These are phyloP conservation scores for Heterobasidion annosum DNA, from an alignment of 1,284 basidiomycete genomes.

Conservation along the genomic window DNA sequence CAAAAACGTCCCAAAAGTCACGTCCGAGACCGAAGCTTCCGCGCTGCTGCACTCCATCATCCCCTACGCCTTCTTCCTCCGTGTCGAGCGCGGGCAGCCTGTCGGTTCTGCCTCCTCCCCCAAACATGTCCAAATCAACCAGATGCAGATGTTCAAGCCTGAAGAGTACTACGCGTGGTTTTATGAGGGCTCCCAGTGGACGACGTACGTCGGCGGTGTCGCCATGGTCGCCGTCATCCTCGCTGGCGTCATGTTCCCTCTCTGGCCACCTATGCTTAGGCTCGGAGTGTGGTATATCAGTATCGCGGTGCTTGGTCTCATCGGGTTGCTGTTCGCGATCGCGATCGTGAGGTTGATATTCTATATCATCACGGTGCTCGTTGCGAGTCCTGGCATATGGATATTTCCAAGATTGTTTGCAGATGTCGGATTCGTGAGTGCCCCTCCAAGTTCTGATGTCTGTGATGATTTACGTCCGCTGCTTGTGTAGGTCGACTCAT, in stretches of 20 bases:
- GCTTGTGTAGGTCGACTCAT: slow-evolving; percentile 80
- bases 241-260: slow-evolving; percentile 97
- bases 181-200: slow-evolving; percentile 91
- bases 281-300: slow-evolving; percentile 95
- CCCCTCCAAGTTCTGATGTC: neutral
- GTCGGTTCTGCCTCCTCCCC: slow-evolving; percentile 64
- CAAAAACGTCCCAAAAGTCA: slow-evolving; percentile 75
- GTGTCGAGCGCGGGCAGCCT: slow-evolving; percentile 72
- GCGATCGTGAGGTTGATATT: slow-evolving; percentile 91
- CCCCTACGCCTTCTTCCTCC: slow-evolving; percentile 84
- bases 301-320: slow-evolving; percentile 80
- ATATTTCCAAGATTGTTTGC: slow-evolving; percentile 98
- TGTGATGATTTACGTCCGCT: slow-evolving; percentile 5
- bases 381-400: slow-evolving; percentile 91
- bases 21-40: slow-evolving; percentile 71
- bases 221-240: slow-evolving; percentile 93
- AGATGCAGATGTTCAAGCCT: slow-evolving; percentile 72
- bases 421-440: slow-evolving; percentile 94
- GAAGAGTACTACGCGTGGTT: slow-evolving; percentile 94
- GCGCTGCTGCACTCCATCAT: slow-evolving; percentile 67
- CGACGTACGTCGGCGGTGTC: slow-evolving; percentile 86
- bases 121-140: slow-evolving; percentile 76
- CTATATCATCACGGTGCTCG: slow-evolving; percentile 88
- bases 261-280: slow-evolving; percentile 93
- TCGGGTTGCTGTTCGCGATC: slow-evolving; percentile 87